phyloP scores from a whole-genome alignment of 345 rosid genomes.

The Pugionium cornutum region DNA sequence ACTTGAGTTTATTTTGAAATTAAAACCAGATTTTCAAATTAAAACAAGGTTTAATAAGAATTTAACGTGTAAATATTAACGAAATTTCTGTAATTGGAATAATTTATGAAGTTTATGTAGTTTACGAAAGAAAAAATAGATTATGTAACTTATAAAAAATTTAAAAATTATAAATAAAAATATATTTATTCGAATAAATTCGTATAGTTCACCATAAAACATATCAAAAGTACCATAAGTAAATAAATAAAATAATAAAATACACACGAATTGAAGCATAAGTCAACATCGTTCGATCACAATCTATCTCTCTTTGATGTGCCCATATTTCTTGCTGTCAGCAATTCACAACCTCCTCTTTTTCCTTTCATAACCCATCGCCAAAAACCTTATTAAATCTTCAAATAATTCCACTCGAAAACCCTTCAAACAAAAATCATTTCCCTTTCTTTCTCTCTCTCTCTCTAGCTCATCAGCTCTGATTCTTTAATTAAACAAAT shows the following conservation, averaged over 20 bases:
- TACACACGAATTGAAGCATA: conserved; percentile 27
- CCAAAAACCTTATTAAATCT: conserved; percentile 8
- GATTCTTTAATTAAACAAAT: conserved; percentile 17
- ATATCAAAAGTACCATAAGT: too few species aligned
- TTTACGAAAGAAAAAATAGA: too few species aligned
- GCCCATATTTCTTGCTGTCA: conserved; percentile 45
- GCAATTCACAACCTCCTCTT: conserved; percentile 35
- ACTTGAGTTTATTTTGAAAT: too few species aligned
- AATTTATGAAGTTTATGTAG: too few species aligned
- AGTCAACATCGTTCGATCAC: conserved; percentile 40
- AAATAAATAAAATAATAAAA: background rate
- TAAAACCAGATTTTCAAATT: too few species aligned
- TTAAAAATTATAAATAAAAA: too few species aligned
- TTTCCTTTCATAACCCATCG: conserved; percentile 33
- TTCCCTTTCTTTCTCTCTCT: conserved; percentile 9
- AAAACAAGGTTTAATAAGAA: too few species aligned
- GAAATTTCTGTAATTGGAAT: too few species aligned
- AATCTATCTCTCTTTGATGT: conserved; percentile 26
- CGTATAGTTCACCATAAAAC: too few species aligned
- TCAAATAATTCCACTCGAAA: conserved; percentile 18
- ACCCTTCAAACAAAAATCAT: conserved; percentile 10
- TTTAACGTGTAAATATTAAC: too few species aligned
- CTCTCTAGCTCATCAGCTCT: background rate
- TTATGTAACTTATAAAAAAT: too few species aligned
- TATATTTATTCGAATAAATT: too few species aligned